Percentiles rank a stretch among this genome's conserved stretches.
Conservation (phyloP, 345 rosid species). For the Microthlaspi erraticum region DNA sequence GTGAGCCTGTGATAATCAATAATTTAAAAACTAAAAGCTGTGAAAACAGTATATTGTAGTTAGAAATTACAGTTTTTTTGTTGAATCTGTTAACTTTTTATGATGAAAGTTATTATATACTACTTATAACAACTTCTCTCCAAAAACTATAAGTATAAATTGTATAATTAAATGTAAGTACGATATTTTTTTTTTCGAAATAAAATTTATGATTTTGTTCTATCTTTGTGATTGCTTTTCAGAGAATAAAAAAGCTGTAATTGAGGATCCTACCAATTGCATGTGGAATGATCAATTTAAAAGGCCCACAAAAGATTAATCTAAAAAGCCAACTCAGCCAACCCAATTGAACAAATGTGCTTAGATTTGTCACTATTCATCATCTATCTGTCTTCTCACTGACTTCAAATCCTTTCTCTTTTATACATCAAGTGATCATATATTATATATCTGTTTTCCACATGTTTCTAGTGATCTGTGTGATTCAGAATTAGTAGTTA, state of each 20-base stretch:
- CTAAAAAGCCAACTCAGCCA: slow-evolving; percentile 45
- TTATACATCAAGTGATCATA: slow-evolving; percentile 39
- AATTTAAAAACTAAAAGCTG: not conserved
- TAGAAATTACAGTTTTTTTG: not conserved
- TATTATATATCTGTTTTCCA: slow-evolving; percentile 9
- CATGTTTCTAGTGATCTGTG: slow-evolving; percentile 46
- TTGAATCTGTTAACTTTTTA: not conserved
- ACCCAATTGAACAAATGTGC: slow-evolving; percentile 41
- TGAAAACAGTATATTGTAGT: not conserved
- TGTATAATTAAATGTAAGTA: too few relatives aligned
- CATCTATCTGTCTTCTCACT: slow-evolving; percentile 46
- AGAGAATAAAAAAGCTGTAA: slow-evolving; percentile 43
- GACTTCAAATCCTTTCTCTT: slow-evolving; percentile 39
- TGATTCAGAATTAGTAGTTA: slow-evolving; percentile 30
- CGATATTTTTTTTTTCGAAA: not conserved
- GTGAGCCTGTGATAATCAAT: not conserved
- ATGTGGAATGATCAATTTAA: slow-evolving; percentile 44
- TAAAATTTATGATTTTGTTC: slow-evolving; percentile 18
- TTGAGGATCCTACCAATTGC: slow-evolving; percentile 44
- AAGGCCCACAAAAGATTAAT: slow-evolving; percentile 45
- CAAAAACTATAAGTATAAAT: not conserved
- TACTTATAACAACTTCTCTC: not conserved
- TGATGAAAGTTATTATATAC: not conserved
- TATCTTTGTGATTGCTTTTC: slow-evolving; percentile 23
- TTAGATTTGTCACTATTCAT: slow-evolving; percentile 40